These are phyloP conservation scores for Metschnikowia chrysomelidarum DNA, from an alignment of 805 yeast genomes.

Conservation along the genomic window DNA sequence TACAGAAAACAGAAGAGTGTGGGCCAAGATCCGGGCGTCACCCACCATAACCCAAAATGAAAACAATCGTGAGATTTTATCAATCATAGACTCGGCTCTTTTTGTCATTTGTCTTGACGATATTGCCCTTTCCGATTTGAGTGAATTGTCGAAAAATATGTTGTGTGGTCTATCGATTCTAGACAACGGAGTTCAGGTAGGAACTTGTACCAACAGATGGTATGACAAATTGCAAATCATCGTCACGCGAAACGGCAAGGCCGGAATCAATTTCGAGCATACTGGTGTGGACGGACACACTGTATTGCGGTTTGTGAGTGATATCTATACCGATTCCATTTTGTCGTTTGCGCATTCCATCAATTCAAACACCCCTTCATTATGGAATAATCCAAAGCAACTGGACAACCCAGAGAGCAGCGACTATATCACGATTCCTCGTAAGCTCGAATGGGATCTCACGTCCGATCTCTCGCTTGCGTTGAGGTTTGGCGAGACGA, in stretches of 20 bases:
- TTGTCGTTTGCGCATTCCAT: constrained; percentile 81
- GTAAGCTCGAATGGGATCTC: constrained; percentile 85
- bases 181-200: constrained; percentile 85
- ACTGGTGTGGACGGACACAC: constrained; percentile 97
- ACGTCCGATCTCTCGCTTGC: constrained; percentile 75
- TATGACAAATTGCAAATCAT: constrained; percentile 89
- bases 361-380: constrained; percentile 69
- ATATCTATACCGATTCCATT: constrained; percentile 88
- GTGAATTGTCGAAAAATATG: constrained; percentile 76
- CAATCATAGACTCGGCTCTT: constrained; percentile 75
- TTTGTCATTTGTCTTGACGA: constrained; percentile 85
- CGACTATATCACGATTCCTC: constrained; percentile 60
- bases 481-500: constrained; percentile 85
- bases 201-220: constrained; percentile 94
- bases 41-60: constrained; percentile 39
- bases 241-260: constrained; percentile 83
- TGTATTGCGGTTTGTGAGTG: constrained; percentile 81
- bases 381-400: constrained; percentile 47
- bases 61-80: constrained; percentile 66
- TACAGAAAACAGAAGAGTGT: constrained; percentile 81
- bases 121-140: constrained; percentile 57
- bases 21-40: constrained; percentile 74
- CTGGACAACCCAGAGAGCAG: constrained; percentile 31
- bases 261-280: constrained; percentile 91
- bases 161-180: constrained; percentile 80